Evolutionary conservation across 1,284 basidiomycete species (phyloP), one percentile per base, ranked within the genome.

Genomic region (Sporisorium reilianum): DNA sequence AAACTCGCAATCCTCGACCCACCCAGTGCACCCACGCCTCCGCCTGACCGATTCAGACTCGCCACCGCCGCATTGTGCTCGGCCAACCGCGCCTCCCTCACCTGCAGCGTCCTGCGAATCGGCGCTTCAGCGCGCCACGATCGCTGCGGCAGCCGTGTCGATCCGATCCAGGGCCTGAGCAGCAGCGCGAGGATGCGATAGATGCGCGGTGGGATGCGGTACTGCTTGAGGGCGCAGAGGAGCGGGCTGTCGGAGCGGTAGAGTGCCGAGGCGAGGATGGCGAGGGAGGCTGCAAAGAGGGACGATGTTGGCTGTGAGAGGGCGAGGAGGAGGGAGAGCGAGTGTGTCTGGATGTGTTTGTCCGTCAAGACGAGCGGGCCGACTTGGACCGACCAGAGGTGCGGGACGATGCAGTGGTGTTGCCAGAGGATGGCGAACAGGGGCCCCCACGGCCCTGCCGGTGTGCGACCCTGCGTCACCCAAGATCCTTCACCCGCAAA

Each of bases 351-450:
- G 50, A 73, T 67, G 30, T 55, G 40, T 9, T 66, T 34, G 36
- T 73, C 70, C 9, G 56, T 66, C 11, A 70, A 40, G 2, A 26
- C 41, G 14, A 69, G 7, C 12, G 11, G 16, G 23, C 48, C 41
- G 55, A 71, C 10, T 22, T 20, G 34, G 50, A 78, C 45, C 1
- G 53, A 52, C 73, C 73, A 78, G 8, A 54, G 56, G 25, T 63
- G 55, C 5, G 76, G 76, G 16, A 78, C 54, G 55, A 73, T 61
- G n/a, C 49, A 28, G 20, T 48, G 41, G 32, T 75, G 44, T 28
- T 78, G 76, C 50, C 64, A 53, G 11, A 78, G 46, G 30, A 63
- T 51, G 1, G 58, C 50, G 26, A 75, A 78, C 30, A 73, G 41
- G 0, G 55, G 60, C 1, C 40, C 73, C 49, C 66, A 75, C 0